Evolutionary conservation across 768 basidiomycete species (phyloP).

Genomic region (Lactarius sanguifluus): DNA sequence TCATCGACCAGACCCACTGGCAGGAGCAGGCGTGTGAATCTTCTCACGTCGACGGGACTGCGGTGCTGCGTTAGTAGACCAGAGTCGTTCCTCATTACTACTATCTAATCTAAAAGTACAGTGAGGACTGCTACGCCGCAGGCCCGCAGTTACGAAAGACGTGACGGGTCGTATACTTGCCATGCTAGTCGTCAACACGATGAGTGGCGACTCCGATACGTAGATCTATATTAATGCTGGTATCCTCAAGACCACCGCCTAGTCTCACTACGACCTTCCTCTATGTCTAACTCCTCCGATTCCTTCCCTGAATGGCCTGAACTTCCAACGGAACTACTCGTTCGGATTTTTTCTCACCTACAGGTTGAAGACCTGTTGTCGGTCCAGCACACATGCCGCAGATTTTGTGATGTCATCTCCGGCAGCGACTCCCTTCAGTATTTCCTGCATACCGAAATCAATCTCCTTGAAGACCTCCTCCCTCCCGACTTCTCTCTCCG

Average conservation of each 20-base stretch:
- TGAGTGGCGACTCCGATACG: neutral
- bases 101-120: neutral
- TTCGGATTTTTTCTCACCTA: neutral
- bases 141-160: neutral
- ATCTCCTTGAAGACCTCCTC: slow-evolving; percentile 4
- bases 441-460: neutral
- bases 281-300: neutral
- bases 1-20: neutral
- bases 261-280: neutral
- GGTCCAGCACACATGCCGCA: slow-evolving; percentile 6
- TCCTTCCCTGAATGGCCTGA: neutral
- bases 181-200: neutral
- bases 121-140: neutral
- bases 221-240: neutral
- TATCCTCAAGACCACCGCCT: neutral
- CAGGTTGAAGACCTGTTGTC: neutral
- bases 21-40: neutral
- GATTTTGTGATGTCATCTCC: neutral
- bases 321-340: slow-evolving; percentile 6
- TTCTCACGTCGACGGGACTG: neutral
- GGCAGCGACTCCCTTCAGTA: slow-evolving; percentile 1
- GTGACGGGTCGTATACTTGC: neutral
- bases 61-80: neutral
- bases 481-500: neutral
- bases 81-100: neutral